phyloP scores from a whole-genome alignment of 1,284 basidiomycete species.

The Ceratorhiza oryzae-sativae region DNA sequence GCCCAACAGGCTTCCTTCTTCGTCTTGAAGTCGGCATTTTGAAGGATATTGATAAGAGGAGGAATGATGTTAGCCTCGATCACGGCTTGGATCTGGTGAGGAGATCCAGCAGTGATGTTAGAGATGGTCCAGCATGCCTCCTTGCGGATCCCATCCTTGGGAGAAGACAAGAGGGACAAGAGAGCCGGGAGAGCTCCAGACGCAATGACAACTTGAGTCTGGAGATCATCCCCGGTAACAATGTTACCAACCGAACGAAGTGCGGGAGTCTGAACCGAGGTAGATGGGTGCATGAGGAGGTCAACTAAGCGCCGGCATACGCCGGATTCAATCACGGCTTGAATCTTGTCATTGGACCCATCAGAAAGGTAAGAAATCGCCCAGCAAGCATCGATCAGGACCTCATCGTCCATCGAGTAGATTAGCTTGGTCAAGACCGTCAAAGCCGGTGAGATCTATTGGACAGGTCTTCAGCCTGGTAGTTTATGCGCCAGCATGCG shows the following conservation, averaged over 20 bases:
- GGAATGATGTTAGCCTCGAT: conserved; percentile 83
- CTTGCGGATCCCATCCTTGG: conserved; percentile 71
- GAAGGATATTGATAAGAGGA: conserved; percentile 97
- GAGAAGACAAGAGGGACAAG: conserved; percentile 62
- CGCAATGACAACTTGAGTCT: conserved; percentile 68
- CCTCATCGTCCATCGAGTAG: conserved; percentile 99
- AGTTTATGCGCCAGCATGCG: conserved; percentile 35
- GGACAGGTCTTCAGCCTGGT: conserved; percentile 39
- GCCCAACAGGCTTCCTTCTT: conserved; percentile 99
- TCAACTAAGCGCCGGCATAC: conserved; percentile 98
- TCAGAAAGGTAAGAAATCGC: conserved; percentile 99
- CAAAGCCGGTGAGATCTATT: conserved; percentile 93
- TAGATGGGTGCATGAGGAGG: conserved; percentile 95
- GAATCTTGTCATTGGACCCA: conserved; percentile 99
- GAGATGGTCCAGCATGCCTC: conserved; percentile 99
- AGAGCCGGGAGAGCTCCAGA: conserved; percentile 66
- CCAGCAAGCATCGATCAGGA: conserved; percentile 99
- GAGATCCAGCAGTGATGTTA: conserved; percentile 97
- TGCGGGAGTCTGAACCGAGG: conserved; percentile 70
- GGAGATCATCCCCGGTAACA: conserved; percentile 69
- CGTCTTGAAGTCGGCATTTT: conserved; percentile 98
- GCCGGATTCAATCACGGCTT: conserved; percentile 98
- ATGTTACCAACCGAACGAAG: conserved; percentile 70
- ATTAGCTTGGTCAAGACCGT: conserved; percentile 97
- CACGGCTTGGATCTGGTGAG: conserved; percentile 90